A percentile compares a stretch with the other conserved stretches of the same genome.
Conservation (phyloP, 1,284 basidiomycete genomes). For the Ceratobasidium sp. region DNA sequence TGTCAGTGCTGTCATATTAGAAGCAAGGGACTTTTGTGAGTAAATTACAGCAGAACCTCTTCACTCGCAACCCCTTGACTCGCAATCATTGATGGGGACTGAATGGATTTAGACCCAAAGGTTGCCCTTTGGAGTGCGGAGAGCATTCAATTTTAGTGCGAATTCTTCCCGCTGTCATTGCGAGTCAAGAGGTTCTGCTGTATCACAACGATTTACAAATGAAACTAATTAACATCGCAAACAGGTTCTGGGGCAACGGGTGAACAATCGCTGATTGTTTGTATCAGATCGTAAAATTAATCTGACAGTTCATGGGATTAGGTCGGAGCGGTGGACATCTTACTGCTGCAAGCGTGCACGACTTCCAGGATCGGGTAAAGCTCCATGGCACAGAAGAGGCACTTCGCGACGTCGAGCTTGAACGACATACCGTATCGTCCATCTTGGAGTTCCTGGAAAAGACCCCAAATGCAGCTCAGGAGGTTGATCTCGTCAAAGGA, state of each 20-base stretch:
- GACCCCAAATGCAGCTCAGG: constrained; percentile 60
- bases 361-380: constrained; percentile 62
- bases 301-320: constrained; percentile 52
- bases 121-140: too few relatives aligned
- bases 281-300: neutral
- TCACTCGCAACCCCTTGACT: too few relatives aligned
- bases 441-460: constrained; percentile 68
- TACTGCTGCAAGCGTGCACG: constrained; percentile 66
- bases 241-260: constrained; percentile 86
- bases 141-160: too few relatives aligned
- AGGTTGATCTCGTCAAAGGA: constrained; percentile 75
- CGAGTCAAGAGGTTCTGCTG: too few relatives aligned
- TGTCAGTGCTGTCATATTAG: constrained; percentile 72
- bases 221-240: neutral
- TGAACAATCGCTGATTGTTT: constrained; percentile 53
- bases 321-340: constrained; percentile 86
- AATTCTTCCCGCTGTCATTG: too few relatives aligned
- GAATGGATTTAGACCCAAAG: too few relatives aligned
- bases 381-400: constrained; percentile 70
- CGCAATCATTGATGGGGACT: too few relatives aligned
- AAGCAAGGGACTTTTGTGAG: constrained; percentile 85
- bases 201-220: neutral
- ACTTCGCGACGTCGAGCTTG: constrained; percentile 68
- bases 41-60: too few relatives aligned
- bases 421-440: constrained; percentile 68